Percentiles rank a stretch among this genome's conserved stretches.
Evolutionary conservation across 2,329 filamentous ascomycete genomes (phyloP).

Genomic region (Verticillium nonalfalfae): DNA sequence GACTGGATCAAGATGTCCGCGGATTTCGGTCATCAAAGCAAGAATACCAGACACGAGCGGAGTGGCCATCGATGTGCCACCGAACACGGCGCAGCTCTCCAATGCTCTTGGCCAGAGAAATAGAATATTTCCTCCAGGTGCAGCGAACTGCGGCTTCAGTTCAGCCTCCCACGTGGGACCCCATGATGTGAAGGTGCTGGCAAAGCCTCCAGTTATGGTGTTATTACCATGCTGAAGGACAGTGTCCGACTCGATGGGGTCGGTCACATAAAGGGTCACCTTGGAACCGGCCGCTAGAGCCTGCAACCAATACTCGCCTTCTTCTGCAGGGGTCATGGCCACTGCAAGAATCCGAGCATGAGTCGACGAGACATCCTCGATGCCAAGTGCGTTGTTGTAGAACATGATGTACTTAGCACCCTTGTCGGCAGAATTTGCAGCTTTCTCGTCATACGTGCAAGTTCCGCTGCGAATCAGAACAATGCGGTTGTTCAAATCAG

Average conservation of each 20-base stretch:
- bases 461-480: conserved; percentile 54
- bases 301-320: conserved; percentile 37
- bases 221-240: conserved; percentile 30
- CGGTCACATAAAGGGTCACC: conserved; percentile 36
- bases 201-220: conserved; percentile 39
- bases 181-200: conserved; percentile 51
- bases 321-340: conserved; percentile 32
- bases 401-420: conserved; percentile 56
- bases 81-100: conserved; percentile 44
- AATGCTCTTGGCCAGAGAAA: conserved; percentile 45
- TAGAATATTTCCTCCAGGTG: conserved; percentile 51
- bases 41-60: conserved; percentile 49
- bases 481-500: conserved; percentile 50
- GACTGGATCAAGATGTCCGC: conserved; percentile 43
- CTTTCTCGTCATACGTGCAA: conserved; percentile 51
- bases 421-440: conserved; percentile 40
- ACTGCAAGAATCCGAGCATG: conserved; percentile 26
- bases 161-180: conserved; percentile 55
- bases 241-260: conserved; percentile 26
- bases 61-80: conserved; percentile 55
- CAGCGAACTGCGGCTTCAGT: conserved; percentile 48
- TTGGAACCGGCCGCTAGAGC: conserved; percentile 34
- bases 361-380: conserved; percentile 21
- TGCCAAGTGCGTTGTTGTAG: conserved; percentile 47
- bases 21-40: conserved; percentile 45